A percentile compares a stretch with the other conserved stretches of the same genome.
phyloP scores from a whole-genome alignment of 2,329 filamentous ascomycete genomes.

The Sporothrix inflata region DNA sequence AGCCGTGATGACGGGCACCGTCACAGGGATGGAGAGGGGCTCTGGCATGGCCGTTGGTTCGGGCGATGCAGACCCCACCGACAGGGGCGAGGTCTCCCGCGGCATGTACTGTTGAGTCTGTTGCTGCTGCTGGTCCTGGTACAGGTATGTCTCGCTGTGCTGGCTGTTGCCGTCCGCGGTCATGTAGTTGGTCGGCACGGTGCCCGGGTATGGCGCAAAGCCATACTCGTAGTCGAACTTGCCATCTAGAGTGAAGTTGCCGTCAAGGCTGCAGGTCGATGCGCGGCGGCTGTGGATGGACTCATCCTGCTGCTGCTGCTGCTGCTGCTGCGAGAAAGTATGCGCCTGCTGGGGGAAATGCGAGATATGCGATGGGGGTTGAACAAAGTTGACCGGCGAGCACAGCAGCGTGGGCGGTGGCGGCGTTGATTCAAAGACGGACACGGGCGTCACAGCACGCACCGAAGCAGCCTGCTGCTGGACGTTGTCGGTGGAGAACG shows the following conservation, averaged over 20 bases:
- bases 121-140: slow-evolving; percentile 37
- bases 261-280: slow-evolving; percentile 71
- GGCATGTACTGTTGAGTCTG: slow-evolving; percentile 47
- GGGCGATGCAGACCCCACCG: slow-evolving; percentile 40
- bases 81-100: slow-evolving; percentile 52
- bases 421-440: slow-evolving; percentile 36
- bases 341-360: neutral
- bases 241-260: slow-evolving; percentile 37
- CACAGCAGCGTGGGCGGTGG: slow-evolving; percentile 62
- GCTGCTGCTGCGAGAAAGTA: slow-evolving; percentile 40
- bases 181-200: slow-evolving; percentile 50
- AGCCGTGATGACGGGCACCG: slow-evolving; percentile 74
- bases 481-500: neutral
- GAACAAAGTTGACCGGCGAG: slow-evolving; percentile 64
- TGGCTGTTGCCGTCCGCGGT: slow-evolving; percentile 11
- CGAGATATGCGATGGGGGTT: neutral
- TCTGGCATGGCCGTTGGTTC: slow-evolving; percentile 34
- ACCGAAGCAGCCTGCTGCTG: neutral
- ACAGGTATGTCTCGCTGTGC: slow-evolving; percentile 52
- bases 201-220: slow-evolving; percentile 82
- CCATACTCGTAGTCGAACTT: slow-evolving; percentile 64
- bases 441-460: slow-evolving; percentile 41
- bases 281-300: slow-evolving; percentile 54
- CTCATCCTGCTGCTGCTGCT: slow-evolving; percentile 38
- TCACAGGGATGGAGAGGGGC: slow-evolving; percentile 63